Base-by-base conservation (phyloP, 2,329 filamentous ascomycete species). In the Neonectria neomacrospora region DNA sequence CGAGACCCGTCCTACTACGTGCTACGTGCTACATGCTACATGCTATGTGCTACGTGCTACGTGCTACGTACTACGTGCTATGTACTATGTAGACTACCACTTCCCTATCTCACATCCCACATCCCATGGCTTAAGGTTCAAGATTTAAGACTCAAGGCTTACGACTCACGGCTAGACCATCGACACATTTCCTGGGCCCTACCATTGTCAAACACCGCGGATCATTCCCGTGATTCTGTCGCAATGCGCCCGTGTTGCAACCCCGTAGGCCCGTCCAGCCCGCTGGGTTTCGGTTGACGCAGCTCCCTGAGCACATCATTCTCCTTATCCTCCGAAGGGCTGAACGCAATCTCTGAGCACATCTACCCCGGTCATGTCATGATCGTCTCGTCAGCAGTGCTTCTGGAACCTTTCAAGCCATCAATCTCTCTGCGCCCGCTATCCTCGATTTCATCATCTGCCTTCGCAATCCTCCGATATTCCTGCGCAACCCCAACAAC, bases 301-400 rank as follows among this genome's bases (percentile, higher is more conserved):
- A 51, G 44, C 20, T 51, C 12, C 10, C 23, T 34, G 48, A 71
- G 68, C 70, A 72, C 70, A 72, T 67, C 70, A 72, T 72, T 61
- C 37, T 30, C 22, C 45, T 56, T 48, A 39, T 50, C 37, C 26
- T 59, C 32, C 54, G 30, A 47, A 62, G 64, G 64, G 58, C 66
- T 63, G 58, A 65, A 63, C 57, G 57, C 61, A 62, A 69, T 66
- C 61, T 54, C 26, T 65, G 34, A 54, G 58, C 48, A 61, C 52
- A 69, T 67, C 52, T 16, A 56, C 42, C 57, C 39, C 30, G 44
- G 47, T 28, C 37, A 63, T 61, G 45, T 57, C 54, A 62, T 53
- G 34, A 56, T 64, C 34, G 10, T 26, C 10, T 44, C 50, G 50
- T 48, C 53, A 54, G 61, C 51, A 34, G 39, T 39, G 37, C 44